phyloP scores from a whole-genome alignment of 805 yeast genomes.

The Tetrapisispora taiwanensis region DNA sequence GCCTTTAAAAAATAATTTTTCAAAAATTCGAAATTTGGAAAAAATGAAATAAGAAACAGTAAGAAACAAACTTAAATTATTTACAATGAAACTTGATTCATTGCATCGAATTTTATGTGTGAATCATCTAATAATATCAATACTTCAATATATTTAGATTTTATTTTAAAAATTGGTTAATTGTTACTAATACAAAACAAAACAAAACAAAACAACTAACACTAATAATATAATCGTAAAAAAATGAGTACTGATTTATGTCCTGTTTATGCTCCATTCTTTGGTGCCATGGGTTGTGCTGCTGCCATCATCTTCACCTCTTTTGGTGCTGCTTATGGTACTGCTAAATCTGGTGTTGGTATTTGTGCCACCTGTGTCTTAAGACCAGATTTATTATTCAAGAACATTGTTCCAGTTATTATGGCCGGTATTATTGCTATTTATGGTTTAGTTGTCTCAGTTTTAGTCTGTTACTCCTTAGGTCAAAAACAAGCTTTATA shows the following conservation, averaged over 20 bases:
- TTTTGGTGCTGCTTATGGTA: slow-evolving; percentile 98
- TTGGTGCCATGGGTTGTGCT: slow-evolving; percentile 99
- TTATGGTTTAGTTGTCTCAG: slow-evolving; percentile 94
- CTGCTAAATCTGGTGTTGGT: slow-evolving; percentile 99
- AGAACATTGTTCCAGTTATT: slow-evolving; percentile 91
- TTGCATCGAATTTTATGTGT: too few species aligned
- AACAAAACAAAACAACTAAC: too few species aligned
- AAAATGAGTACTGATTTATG: slow-evolving; percentile 28
- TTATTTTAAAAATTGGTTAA: too few species aligned
- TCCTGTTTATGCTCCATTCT: slow-evolving; percentile 66
- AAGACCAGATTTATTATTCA: slow-evolving; percentile 92
- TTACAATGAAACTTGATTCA: too few species aligned
- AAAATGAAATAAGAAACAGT: too few species aligned
- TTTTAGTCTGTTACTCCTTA: slow-evolving; percentile 81
- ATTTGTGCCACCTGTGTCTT: slow-evolving; percentile 95
- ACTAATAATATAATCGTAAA: too few species aligned
- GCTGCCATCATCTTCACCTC: slow-evolving; percentile 98
- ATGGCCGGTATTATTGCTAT: slow-evolving; percentile 99
- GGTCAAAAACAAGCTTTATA: slow-evolving; percentile 86
- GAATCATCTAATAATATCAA: too few species aligned
- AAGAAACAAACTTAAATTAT: too few species aligned
- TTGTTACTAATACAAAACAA: too few species aligned
- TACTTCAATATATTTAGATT: too few species aligned
- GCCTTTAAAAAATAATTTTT: too few species aligned
- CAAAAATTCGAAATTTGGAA: too few species aligned